A percentile compares a stretch with the other conserved stretches of the same genome.
Evolutionary conservation across 352 stramenopile species (phyloP).

Genomic region (Phytophthora lateralis): DNA sequence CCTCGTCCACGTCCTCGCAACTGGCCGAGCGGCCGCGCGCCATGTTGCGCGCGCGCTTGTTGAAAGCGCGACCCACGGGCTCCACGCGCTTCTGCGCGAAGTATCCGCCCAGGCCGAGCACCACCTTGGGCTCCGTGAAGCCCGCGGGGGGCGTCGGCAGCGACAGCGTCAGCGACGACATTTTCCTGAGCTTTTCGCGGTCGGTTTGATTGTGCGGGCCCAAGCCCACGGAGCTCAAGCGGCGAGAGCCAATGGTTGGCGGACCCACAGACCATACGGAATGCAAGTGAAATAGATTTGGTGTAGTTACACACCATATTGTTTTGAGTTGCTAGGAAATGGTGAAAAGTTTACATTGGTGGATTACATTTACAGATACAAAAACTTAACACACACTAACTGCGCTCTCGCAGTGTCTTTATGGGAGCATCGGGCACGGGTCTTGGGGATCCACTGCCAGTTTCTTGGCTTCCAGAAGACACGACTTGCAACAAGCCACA

Average conservation of each 20-base stretch:
- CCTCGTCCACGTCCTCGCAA: constrained; percentile 78
- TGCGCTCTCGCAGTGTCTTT: background rate
- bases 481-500: constrained; percentile 59
- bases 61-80: constrained; percentile 68
- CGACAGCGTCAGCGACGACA: constrained; percentile 61
- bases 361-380: constrained; percentile 7
- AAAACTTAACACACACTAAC: constrained; percentile 1
- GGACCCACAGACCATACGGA: background rate
- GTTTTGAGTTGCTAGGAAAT: too few relatives aligned
- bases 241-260: constrained; percentile 18
- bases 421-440: constrained; percentile 44
- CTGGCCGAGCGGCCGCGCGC: constrained; percentile 75
- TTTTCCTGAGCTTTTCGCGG: background rate
- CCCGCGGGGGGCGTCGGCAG: constrained; percentile 57
- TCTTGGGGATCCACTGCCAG: constrained; percentile 46
- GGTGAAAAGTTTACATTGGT: too few relatives aligned
- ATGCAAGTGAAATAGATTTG: background rate
- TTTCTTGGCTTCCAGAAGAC: constrained; percentile 45
- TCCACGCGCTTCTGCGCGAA: constrained; percentile 80
- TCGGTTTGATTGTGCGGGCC: background rate
- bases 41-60: constrained; percentile 79
- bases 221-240: background rate
- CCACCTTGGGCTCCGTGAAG: constrained; percentile 61
- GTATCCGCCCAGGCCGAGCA: constrained; percentile 72
- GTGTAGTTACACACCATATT: background rate